Evolutionary conservation across 345 rosid genomes (phyloP).

Genomic region (Noccaea caerulescens): DNA sequence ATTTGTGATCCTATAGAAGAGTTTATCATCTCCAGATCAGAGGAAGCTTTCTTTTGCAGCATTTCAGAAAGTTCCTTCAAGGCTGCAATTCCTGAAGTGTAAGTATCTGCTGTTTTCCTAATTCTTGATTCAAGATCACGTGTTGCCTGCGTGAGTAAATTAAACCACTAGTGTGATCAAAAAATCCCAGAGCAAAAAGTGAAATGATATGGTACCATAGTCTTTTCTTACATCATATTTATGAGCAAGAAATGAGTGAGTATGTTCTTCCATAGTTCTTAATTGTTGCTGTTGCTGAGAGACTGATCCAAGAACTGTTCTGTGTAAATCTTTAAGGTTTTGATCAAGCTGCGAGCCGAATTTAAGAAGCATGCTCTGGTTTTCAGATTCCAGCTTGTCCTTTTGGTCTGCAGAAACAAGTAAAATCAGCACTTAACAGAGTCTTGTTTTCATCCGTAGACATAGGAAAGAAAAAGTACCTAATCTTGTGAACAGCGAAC

Average conservation of each 20-base stretch:
- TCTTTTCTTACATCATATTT: conserved; percentile 73
- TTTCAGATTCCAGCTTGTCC: conserved; percentile 76
- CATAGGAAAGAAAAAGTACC: conserved; percentile 52
- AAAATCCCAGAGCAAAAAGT: conserved; percentile 7
- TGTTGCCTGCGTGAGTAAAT: conserved; percentile 61
- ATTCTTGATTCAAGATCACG: conserved; percentile 60
- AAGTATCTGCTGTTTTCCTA: conserved; percentile 56
- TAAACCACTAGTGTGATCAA: conserved; percentile 30
- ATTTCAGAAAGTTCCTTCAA: conserved; percentile 60
- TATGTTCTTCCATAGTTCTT: conserved; percentile 80
- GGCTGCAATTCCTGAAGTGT: conserved; percentile 55
- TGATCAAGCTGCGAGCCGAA: conserved; percentile 93
- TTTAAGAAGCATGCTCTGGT: conserved; percentile 62
- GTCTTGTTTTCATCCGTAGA: not conserved
- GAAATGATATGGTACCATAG: not conserved
- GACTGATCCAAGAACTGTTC: conserved; percentile 69
- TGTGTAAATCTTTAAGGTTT: conserved; percentile 69
- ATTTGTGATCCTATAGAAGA: conserved; percentile 53
- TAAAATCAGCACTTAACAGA: conserved; percentile 16
- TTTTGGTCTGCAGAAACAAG: conserved; percentile 61
- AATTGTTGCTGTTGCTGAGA: conserved; percentile 85
- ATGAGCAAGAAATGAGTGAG: conserved; percentile 61
- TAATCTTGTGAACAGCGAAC: conserved; percentile 67
- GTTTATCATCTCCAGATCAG: conserved; percentile 57
- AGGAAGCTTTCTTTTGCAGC: conserved; percentile 57